Evolutionary conservation across 2,329 filamentous ascomycete genomes (phyloP).

Genomic region (Aspergillus vadensis): DNA sequence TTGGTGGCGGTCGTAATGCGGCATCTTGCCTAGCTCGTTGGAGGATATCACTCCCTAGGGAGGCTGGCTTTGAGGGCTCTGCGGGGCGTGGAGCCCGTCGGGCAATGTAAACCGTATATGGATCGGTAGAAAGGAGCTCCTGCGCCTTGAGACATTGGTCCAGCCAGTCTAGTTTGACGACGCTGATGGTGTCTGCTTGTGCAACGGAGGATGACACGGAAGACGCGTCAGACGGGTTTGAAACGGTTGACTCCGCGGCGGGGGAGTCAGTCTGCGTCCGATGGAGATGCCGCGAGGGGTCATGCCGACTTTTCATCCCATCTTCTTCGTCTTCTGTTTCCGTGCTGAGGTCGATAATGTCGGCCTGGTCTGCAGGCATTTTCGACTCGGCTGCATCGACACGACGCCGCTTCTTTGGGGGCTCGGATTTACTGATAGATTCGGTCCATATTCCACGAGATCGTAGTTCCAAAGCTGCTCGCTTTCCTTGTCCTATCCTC

Average conservation of each 20-base stretch:
- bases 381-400: constrained; percentile 7
- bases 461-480: constrained; percentile 77
- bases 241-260: neutral
- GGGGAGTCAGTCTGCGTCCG: neutral
- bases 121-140: constrained; percentile 47
- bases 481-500: constrained; percentile 67
- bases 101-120: constrained; percentile 57
- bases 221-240: neutral
- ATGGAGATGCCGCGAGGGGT: constrained; percentile 13
- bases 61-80: constrained; percentile 2
- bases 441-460: constrained; percentile 61
- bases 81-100: constrained; percentile 35
- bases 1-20: neutral
- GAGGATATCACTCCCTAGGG: constrained; percentile 44
- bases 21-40: constrained; percentile 57
- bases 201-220: neutral
- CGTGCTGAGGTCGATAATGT: constrained; percentile 33
- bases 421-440: constrained; percentile 27
- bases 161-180: constrained; percentile 59
- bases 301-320: constrained; percentile 18
- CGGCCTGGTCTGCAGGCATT: constrained; percentile 3
- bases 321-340: constrained; percentile 36
- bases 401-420: constrained; percentile 33
- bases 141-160: constrained; percentile 49
- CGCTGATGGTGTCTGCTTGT: constrained; percentile 44